A percentile compares a stretch with the other conserved stretches of the same genome.
phyloP scores from a whole-genome alignment of 2,329 filamentous ascomycete species.

The Fonsecaea erecta region DNA sequence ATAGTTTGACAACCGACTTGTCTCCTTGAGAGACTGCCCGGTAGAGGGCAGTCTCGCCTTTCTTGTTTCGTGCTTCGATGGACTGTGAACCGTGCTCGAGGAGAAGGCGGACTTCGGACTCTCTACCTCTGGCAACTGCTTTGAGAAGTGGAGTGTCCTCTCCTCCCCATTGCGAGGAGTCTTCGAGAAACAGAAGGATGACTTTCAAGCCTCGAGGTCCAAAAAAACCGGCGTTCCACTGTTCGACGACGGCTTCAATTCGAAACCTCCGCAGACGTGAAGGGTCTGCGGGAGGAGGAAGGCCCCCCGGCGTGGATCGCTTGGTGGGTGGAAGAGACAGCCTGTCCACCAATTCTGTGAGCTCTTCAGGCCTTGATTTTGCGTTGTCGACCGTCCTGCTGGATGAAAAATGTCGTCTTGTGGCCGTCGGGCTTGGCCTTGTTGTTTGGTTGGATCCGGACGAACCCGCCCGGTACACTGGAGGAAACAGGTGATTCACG shows the following conservation, averaged over 20 bases:
- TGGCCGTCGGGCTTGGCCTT: background rate
- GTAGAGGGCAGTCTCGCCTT: slow-evolving; percentile 5
- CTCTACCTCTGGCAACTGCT: slow-evolving; percentile 3
- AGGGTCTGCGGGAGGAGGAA: background rate
- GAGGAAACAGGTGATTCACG: slow-evolving; percentile 9
- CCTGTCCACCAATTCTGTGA: slow-evolving; percentile 1
- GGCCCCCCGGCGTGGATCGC: background rate
- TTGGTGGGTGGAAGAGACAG: slow-evolving; percentile 6
- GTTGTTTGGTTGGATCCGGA: background rate
- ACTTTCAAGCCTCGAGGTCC: background rate
- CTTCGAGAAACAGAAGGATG: background rate
- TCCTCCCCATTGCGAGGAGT: background rate
- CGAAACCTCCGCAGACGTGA: slow-evolving; percentile 3
- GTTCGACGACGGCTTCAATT: background rate
- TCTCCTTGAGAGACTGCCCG: slow-evolving; percentile 8
- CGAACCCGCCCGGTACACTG: background rate
- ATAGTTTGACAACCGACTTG: slow-evolving; percentile 3
- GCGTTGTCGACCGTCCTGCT: background rate
- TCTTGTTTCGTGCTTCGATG: slow-evolving; percentile 6
- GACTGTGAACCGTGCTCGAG: background rate
- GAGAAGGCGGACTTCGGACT: background rate
- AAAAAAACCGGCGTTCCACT: slow-evolving; percentile 8
- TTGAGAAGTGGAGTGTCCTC: background rate
- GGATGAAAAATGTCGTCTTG: background rate
- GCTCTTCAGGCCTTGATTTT: slow-evolving; percentile 2